Base-by-base conservation (phyloP, 2,329 filamentous ascomycete genomes). In the Sphaerulina musiva region DNA sequence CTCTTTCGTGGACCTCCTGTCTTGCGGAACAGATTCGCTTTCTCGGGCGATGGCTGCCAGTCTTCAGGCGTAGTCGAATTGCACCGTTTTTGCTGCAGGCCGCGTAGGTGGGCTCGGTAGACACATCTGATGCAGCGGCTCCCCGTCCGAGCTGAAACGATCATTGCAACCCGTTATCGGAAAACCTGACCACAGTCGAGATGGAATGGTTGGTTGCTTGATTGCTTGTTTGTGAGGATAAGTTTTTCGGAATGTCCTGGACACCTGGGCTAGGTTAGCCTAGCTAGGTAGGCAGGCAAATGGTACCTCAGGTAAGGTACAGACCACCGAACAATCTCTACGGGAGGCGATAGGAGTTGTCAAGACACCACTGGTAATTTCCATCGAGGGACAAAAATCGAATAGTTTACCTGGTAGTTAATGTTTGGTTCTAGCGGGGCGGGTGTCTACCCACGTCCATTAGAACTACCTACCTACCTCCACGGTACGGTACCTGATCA, bases 81-180 rank as follows among this genome's bases (percentile, higher is more conserved):
- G 53, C 51, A 68, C 61, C 55, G 70, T 56, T 54, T 69, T 58
- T 67, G 62, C 64, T 58, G 61, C 54, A 67, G 57, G 36, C 44
- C 29, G 43, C 56, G 46, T n/a, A 64, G 57, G 39, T 61, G 66
- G 42, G 63, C 62, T 41, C 68, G 66, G 56, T 69, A 67, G 49
- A 69, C 64, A 67, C 73, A 74, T 59, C 72, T 68, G 45, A 74
- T 66, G 69, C 73, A 75, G 60, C 61, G 55, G 52, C 56, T 59
- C 42, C 47, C 44, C 41, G 43, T 46, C 17, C 38, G 56, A 23
- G 51, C 36, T 46, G 56, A 14, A n/a, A 54, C 23, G 9, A 59
- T 56, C 62, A 64, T 63, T 38, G 26, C 26, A 7, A 45, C 55
- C 41, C 11, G 17, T 4, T 23, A 9, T n/a, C 17, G 17, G 40